Base-by-base conservation (phyloP, 306 rosid species). In the Calophaca sinica region DNA sequence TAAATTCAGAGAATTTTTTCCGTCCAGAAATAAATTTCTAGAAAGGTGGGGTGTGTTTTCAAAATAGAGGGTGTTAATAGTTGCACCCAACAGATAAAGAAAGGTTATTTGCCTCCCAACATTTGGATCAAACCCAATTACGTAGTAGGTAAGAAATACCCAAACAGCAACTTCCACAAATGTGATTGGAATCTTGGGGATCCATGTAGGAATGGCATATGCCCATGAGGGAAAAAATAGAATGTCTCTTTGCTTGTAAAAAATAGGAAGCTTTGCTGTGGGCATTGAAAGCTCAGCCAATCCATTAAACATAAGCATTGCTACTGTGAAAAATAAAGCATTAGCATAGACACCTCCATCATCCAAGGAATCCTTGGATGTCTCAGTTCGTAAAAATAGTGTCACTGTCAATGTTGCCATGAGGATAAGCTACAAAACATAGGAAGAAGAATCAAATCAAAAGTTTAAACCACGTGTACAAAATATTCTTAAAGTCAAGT, bases 181-280 rank as follows among this genome's bases (percentile, higher is more conserved):
- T 12, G 87, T 41, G 39, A 82, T 9, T 5, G 91, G 88, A 36
- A 82, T 87, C 79, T 82, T 80, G 57, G 82, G 85, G 68, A 87
- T 84, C 88, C 85, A 77, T 4, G 75, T 2, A 6, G 91, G 88
- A 41, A 87, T 69, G 68, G 91, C 79, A 74, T 84, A 87, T 41
- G 84, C 78, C 88, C 91, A 84, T 54, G 88, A 72, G 67, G 91
- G 88, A 73, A 59, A 87, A 81, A 87, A 87, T 10, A 80, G 54
- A 66, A 84, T 84, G 53, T 87, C 86, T 9, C 91, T 44, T 74
- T 84, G 91, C 84, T 87, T 87, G 84, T 80, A 87, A 74, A 87
- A 84, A 80, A 85, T 73, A 12, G 88, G 87, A 71, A 87, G 88
- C 74, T 87, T 85, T 2, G 75, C 81, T 74, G 80, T 81, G 9